A percentile compares a stretch with the other conserved stretches of the same genome.
Conservation (phyloP, 345 rosid genomes). For the Leavenworthia alabamica region DNA sequence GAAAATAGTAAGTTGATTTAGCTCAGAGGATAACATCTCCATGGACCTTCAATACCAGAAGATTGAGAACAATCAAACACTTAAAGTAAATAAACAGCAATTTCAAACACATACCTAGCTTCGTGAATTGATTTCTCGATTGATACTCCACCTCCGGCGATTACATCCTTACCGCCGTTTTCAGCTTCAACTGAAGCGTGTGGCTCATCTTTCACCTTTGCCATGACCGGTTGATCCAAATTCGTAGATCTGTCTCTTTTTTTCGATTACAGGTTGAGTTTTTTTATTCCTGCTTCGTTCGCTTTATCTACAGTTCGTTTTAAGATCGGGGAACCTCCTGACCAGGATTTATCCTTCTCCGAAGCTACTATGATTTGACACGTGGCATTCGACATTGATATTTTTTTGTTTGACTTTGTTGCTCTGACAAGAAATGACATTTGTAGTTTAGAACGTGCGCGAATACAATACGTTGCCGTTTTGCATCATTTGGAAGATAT, state of each 20-base stretch:
- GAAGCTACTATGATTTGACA: background rate
- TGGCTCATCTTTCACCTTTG: conserved; percentile 21
- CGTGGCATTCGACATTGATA: background rate
- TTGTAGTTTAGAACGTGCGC: conserved; percentile 11
- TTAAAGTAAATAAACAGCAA: background rate
- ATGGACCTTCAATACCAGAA: conserved; percentile 35
- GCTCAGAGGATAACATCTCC: conserved; percentile 31
- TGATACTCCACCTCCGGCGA: conserved; percentile 31
- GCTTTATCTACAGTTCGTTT: background rate
- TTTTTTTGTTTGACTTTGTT: background rate
- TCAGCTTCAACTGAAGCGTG: conserved; percentile 1
- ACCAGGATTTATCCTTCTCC: conserved; percentile 1
- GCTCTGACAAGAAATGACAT: background rate
- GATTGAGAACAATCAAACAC: background rate
- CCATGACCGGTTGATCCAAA: background rate
- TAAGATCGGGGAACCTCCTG: background rate
- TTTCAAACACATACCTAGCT: conserved; percentile 24
- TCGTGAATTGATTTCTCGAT: conserved; percentile 21
- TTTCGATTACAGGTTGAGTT: background rate
- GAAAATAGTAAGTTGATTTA: conserved; percentile 73
- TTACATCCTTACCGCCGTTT: conserved; percentile 34
- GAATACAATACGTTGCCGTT: background rate
- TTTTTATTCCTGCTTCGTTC: background rate
- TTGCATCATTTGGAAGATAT: background rate
- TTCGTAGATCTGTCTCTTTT: background rate